A percentile compares a stretch with the other conserved stretches of the same genome.
Conservation (phyloP, 108 stramenopile species). For the Mayamaea pseudoterrestris region DNA sequence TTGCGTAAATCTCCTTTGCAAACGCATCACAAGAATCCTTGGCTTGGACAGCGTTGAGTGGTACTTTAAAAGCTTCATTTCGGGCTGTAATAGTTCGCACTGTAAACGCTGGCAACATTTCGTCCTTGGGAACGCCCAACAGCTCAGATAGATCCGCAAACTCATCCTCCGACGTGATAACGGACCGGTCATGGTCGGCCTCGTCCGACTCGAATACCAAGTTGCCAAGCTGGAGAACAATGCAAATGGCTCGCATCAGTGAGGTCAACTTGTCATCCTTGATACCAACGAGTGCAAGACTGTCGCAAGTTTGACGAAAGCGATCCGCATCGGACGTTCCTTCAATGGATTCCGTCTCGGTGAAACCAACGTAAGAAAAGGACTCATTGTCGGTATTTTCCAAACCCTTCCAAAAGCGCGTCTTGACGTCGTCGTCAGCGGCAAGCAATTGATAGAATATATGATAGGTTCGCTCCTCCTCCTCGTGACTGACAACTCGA, state of each 20-base stretch:
- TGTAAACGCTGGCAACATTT: slow-evolving; percentile 59
- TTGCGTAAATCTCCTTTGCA: slow-evolving; percentile 86
- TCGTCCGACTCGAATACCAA: slow-evolving; percentile 63
- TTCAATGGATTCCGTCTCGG: slow-evolving; percentile 50
- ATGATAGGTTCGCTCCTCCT: slow-evolving; percentile 95
- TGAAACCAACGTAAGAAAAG: slow-evolving; percentile 50
- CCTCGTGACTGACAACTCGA: slow-evolving; percentile 84
- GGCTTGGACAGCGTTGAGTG: slow-evolving; percentile 57
- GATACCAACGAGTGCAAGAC: slow-evolving; percentile 55
- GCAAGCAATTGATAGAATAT: slow-evolving; percentile 95
- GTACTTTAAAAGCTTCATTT: slow-evolving; percentile 69
- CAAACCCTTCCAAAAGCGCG: slow-evolving; percentile 54
- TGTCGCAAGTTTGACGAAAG: slow-evolving; percentile 53
- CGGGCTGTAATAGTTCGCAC: slow-evolving; percentile 66
- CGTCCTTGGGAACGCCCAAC: slow-evolving; percentile 53
- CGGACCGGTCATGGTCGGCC: slow-evolving; percentile 48
- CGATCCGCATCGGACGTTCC: slow-evolving; percentile 63
- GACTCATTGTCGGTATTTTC: slow-evolving; percentile 52
- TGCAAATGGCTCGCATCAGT: slow-evolving; percentile 65
- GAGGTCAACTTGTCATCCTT: slow-evolving; percentile 34
- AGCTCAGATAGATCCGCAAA: slow-evolving; percentile 53
- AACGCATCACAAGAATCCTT: slow-evolving; percentile 88
- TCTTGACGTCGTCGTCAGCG: slow-evolving; percentile 51
- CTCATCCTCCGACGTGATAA: slow-evolving; percentile 42
- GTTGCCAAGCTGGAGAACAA: slow-evolving; percentile 85